Percentiles rank a stretch among this genome's conserved stretches.
These are phyloP conservation scores for Ensete glaucum DNA, from an alignment of 176 grass and related monocot genomes.

Conservation along the genomic window DNA sequence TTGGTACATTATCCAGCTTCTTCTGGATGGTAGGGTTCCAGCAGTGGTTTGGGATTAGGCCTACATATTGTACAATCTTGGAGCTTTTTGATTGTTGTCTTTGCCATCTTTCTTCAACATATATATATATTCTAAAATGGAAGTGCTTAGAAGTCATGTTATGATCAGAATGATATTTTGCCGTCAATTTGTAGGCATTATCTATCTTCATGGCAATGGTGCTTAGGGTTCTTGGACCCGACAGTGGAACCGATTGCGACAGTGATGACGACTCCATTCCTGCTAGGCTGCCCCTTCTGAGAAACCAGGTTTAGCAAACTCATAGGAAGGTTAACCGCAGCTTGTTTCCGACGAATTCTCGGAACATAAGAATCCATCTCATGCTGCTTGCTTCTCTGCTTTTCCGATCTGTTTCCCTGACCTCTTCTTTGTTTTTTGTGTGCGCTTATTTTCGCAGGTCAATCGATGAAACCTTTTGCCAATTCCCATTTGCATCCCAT, in stretches of 20 bases:
- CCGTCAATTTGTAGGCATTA: conserved; percentile 34
- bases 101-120: background rate
- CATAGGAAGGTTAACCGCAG: conserved; percentile 30
- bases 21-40: too few relatives aligned
- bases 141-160: background rate
- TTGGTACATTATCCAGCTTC: too few relatives aligned
- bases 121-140: background rate
- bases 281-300: conserved; percentile 70
- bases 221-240: conserved; percentile 62
- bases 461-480: background rate
- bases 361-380: conserved; percentile 47
- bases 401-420: too few relatives aligned
- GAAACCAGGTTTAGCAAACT: conserved; percentile 43
- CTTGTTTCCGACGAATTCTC: conserved; percentile 46
- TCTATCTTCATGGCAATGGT: conserved; percentile 65
- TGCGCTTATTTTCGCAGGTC: background rate
- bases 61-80: too few relatives aligned
- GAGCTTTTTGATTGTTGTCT: background rate
- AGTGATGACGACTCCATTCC: conserved; percentile 62
- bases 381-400: too few relatives aligned
- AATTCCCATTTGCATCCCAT: background rate
- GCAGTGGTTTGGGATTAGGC: too few relatives aligned
- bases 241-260: conserved; percentile 47
- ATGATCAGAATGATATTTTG: background rate
- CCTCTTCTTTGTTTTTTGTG: too few relatives aligned